A percentile compares a stretch with the other conserved stretches of the same genome.
Conservation (phyloP, 768 basidiomycete species). For the Russula lepida region DNA sequence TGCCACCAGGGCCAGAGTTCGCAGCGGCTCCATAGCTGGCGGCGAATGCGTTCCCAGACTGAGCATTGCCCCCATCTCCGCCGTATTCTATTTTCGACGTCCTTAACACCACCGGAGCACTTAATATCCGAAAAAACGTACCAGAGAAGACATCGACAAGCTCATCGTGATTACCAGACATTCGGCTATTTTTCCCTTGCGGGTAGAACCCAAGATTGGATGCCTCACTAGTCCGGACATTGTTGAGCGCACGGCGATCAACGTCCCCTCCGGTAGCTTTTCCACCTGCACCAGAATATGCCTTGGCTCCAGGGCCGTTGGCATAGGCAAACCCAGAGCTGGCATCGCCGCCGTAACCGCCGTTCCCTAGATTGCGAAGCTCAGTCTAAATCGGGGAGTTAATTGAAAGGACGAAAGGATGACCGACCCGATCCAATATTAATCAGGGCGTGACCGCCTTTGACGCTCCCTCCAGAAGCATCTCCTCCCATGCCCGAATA, state of each 20-base stretch:
- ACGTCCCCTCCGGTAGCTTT: constrained; percentile 9
- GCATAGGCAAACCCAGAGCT: constrained; percentile 5
- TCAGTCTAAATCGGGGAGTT: neutral
- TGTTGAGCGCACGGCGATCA: neutral
- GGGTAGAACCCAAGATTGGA: neutral
- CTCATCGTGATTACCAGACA: neutral
- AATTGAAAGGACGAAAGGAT: neutral
- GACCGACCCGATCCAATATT: constrained; percentile 18
- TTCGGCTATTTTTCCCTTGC: neutral
- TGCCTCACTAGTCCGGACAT: neutral
- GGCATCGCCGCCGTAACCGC: constrained; percentile 20
- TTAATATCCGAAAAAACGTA: neutral
- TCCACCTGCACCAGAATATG: constrained; percentile 11
- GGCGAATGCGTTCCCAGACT: constrained; percentile 8
- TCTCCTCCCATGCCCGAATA: constrained; percentile 18
- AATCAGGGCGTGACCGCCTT: neutral
- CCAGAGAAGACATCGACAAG: constrained; percentile 3
- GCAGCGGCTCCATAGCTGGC: neutral
- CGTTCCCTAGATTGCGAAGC: constrained; percentile 11
- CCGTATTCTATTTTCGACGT: constrained; percentile 2
- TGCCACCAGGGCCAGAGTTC: constrained; percentile 3
- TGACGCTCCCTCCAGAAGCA: constrained; percentile 16
- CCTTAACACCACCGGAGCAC: neutral
- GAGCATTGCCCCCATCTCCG: constrained; percentile 8
- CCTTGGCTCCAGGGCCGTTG: constrained; percentile 7